These are phyloP conservation scores for Hypoxylon sp. DNA, from an alignment of 2,329 filamentous ascomycete genomes.

Conservation along the genomic window DNA sequence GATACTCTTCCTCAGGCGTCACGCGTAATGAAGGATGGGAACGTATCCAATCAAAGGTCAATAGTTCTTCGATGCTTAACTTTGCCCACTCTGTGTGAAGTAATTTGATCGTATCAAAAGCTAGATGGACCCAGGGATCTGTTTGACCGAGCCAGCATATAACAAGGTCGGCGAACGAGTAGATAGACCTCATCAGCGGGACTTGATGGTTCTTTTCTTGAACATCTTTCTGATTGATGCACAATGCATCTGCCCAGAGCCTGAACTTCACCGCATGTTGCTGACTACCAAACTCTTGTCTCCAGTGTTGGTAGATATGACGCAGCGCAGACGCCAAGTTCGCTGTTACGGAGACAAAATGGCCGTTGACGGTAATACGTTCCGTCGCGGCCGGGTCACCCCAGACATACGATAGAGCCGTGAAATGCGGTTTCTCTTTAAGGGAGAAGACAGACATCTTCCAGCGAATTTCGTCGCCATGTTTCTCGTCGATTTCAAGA, in stretches of 20 bases:
- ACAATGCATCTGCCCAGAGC: slow-evolving; percentile 21
- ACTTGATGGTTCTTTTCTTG: slow-evolving; percentile 16
- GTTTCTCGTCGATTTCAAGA: slow-evolving; percentile 11
- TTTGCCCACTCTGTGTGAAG: slow-evolving; percentile 12
- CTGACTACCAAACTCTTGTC: background rate
- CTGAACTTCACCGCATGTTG: background rate
- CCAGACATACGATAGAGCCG: slow-evolving; percentile 19
- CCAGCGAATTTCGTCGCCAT: background rate
- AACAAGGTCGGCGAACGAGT: slow-evolving; percentile 10
- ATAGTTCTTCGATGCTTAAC: background rate
- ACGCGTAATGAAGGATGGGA: slow-evolving; percentile 1
- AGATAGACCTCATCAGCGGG: slow-evolving; percentile 11
- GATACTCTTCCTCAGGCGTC: slow-evolving; percentile 3
- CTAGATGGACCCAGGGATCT: slow-evolving; percentile 6
- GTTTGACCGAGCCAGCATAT: slow-evolving; percentile 16
- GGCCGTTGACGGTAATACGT: slow-evolving; percentile 1
- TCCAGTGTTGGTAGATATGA: slow-evolving; percentile 8
- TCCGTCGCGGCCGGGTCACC: slow-evolving; percentile 7
- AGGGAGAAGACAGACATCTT: slow-evolving; percentile 1
- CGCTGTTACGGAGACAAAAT: background rate
- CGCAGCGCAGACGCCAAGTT: slow-evolving; percentile 8
- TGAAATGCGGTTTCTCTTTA: slow-evolving; percentile 5
- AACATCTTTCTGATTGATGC: slow-evolving; percentile 16
- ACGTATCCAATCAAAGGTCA: slow-evolving; percentile 12
- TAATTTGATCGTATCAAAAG: slow-evolving; percentile 4